Evolutionary conservation across 2,329 filamentous ascomycete species (phyloP).

Genomic region (Dichotomopilus funicola): DNA sequence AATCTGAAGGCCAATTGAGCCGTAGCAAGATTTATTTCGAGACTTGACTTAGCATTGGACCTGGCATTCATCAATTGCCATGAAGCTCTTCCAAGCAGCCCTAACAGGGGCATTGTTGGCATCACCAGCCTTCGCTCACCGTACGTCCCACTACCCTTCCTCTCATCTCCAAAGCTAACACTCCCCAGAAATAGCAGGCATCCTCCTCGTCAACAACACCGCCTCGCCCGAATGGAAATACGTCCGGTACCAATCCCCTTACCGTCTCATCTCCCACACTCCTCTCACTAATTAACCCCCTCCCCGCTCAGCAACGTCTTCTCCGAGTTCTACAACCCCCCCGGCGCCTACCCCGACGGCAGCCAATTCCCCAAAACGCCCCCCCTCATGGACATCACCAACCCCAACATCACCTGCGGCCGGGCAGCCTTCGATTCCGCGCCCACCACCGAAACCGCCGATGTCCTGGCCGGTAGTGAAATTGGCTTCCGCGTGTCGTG

Average conservation of each 20-base stretch:
- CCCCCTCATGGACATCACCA: constrained; percentile 7
- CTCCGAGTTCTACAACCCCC: neutral
- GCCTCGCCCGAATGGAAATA: constrained; percentile 15
- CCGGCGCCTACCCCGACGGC: neutral
- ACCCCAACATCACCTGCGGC: constrained; percentile 16
- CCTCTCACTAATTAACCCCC: neutral
- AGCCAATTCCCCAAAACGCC: neutral
- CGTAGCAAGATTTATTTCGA: no score
- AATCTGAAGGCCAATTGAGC: no score
- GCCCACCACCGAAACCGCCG: constrained; percentile 11
- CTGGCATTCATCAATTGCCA: no score
- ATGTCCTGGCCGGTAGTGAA: constrained; percentile 16
- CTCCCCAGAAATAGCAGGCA: constrained; percentile 7
- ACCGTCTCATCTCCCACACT: neutral
- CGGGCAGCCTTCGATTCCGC: constrained; percentile 11
- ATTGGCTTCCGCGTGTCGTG: constrained; percentile 16
- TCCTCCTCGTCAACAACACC: constrained; percentile 15
- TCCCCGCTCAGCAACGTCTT: neutral
- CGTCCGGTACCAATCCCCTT: constrained; percentile 5
- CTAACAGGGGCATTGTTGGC: no score
- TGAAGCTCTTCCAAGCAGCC: no score
- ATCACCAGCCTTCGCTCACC: neutral
- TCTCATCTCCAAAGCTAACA: neutral
- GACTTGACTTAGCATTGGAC: no score
- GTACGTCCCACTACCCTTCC: neutral